Percentiles rank a stretch among this genome's conserved stretches.
phyloP scores from a whole-genome alignment of 2,329 filamentous ascomycete genomes.

The Penicillium paneum region DNA sequence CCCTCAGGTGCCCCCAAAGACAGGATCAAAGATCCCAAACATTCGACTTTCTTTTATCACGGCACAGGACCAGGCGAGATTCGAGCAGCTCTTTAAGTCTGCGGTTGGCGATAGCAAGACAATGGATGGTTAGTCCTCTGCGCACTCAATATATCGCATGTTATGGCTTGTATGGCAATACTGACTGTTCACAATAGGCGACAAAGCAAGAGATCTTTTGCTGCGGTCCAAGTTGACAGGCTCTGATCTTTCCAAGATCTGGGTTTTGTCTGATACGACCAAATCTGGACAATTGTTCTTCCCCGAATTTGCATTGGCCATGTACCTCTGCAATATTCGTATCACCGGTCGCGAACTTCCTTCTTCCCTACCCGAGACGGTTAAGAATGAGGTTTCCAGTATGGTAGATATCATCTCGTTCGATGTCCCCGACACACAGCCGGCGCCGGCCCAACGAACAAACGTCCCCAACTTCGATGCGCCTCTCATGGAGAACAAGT shows the following conservation, averaged over 20 bases:
- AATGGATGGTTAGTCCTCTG: constrained; percentile 62
- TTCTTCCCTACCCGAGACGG: constrained; percentile 69
- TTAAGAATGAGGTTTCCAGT: constrained; percentile 95
- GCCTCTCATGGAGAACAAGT: constrained; percentile 49
- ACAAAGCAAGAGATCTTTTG: constrained; percentile 86
- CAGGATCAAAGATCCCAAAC: constrained; percentile 76
- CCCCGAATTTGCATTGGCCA: constrained; percentile 93
- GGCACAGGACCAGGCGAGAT: constrained; percentile 89
- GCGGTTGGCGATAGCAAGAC: constrained; percentile 81
- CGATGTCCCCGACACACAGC: constrained; percentile 72
- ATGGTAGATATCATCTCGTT: constrained; percentile 99
- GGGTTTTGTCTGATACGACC: constrained; percentile 92
- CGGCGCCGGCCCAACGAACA: constrained; percentile 52
- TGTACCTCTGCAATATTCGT: constrained; percentile 97
- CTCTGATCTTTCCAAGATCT: constrained; percentile 85
- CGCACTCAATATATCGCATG: background rate
- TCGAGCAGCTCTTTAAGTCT: constrained; percentile 96
- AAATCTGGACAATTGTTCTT: constrained; percentile 95
- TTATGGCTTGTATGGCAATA: background rate
- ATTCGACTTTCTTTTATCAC: constrained; percentile 96
- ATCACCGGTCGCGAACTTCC: constrained; percentile 84
- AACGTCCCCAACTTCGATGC: constrained; percentile 71
- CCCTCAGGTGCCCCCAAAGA: constrained; percentile 62
- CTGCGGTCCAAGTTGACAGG: constrained; percentile 85
- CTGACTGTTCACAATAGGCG: constrained; percentile 45